These are phyloP conservation scores for Proliferodiscus dingleyae DNA, from an alignment of 2,329 filamentous ascomycete species.

Conservation along the genomic window DNA sequence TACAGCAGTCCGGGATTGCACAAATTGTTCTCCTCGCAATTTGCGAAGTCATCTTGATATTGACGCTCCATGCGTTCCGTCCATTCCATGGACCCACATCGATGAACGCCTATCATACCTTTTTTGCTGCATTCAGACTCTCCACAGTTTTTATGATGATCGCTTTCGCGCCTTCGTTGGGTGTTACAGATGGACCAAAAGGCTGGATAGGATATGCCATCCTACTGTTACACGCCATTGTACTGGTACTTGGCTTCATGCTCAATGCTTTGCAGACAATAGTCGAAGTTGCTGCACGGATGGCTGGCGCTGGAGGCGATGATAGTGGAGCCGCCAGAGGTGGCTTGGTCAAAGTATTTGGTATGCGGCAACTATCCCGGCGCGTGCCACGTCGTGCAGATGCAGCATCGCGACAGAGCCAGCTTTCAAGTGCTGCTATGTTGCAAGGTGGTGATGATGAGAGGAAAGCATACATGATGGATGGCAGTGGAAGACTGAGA, in stretches of 20 bases:
- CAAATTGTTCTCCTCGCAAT: slow-evolving; percentile 90
- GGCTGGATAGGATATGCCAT: slow-evolving; percentile 96
- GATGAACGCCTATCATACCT: slow-evolving; percentile 93
- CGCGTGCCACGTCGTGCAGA: slow-evolving; percentile 57
- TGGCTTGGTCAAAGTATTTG: slow-evolving; percentile 84
- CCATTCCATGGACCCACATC: slow-evolving; percentile 89
- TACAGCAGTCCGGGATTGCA: slow-evolving; percentile 88
- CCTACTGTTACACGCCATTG: slow-evolving; percentile 75
- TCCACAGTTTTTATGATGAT: slow-evolving; percentile 71
- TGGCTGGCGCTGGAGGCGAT: slow-evolving; percentile 78
- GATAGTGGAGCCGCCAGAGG: slow-evolving; percentile 68
- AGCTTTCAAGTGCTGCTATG: slow-evolving; percentile 79
- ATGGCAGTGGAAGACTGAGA: slow-evolving; percentile 46
- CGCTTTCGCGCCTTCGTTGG: slow-evolving; percentile 78
- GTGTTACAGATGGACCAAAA: slow-evolving; percentile 71
- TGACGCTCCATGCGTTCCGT: slow-evolving; percentile 83
- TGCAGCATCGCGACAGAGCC: slow-evolving; percentile 68
- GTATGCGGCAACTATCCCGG: slow-evolving; percentile 80
- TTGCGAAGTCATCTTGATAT: slow-evolving; percentile 84
- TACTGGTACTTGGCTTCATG: slow-evolving; percentile 88
- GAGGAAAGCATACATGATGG: slow-evolving; percentile 53
- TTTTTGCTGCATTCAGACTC: slow-evolving; percentile 75
- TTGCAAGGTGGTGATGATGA: slow-evolving; percentile 62
- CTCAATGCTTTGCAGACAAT: slow-evolving; percentile 87
- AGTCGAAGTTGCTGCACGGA: slow-evolving; percentile 78